Evolutionary conservation across 2,329 filamentous ascomycete genomes (phyloP).

Genomic region (Xylariaceae sp.): DNA sequence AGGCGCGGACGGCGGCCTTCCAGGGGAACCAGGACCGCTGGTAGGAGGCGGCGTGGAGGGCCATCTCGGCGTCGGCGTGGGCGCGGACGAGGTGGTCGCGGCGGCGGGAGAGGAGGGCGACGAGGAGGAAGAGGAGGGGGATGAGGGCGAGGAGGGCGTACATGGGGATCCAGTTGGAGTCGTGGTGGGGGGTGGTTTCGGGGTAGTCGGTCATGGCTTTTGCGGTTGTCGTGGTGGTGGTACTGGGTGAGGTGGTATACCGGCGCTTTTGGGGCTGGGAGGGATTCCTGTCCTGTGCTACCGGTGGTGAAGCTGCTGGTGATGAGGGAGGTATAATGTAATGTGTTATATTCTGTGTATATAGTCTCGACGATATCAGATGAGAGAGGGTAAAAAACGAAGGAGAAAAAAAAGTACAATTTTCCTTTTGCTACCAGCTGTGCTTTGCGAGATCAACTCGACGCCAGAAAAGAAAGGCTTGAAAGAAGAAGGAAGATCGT

Average conservation of each 20-base stretch:
- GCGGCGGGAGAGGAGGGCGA: conserved; percentile 14
- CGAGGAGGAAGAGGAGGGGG: conserved; percentile 16
- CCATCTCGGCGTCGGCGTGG: conserved; percentile 15
- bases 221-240: neutral
- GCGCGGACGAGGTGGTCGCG: conserved; percentile 6
- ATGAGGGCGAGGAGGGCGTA: conserved; percentile 20
- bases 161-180: conserved; percentile 22
- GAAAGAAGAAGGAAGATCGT: too few species aligned
- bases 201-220: conserved; percentile 1
- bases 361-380: too few species aligned
- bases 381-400: too few species aligned
- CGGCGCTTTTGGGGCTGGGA: neutral
- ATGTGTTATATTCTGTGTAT: neutral
- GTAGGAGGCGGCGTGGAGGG: conserved; percentile 29
- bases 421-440: too few species aligned
- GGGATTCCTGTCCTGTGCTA: neutral
- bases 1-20: conserved; percentile 39
- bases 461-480: too few species aligned
- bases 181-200: conserved; percentile 5
- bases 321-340: neutral
- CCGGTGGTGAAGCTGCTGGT: neutral
- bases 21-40: conserved; percentile 6
- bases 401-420: too few species aligned
- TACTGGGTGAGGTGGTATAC: neutral
- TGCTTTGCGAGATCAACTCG: too few species aligned